Conservation (phyloP, 768 basidiomycete genomes). For the Pilatotrama ljubarskyi region DNA sequence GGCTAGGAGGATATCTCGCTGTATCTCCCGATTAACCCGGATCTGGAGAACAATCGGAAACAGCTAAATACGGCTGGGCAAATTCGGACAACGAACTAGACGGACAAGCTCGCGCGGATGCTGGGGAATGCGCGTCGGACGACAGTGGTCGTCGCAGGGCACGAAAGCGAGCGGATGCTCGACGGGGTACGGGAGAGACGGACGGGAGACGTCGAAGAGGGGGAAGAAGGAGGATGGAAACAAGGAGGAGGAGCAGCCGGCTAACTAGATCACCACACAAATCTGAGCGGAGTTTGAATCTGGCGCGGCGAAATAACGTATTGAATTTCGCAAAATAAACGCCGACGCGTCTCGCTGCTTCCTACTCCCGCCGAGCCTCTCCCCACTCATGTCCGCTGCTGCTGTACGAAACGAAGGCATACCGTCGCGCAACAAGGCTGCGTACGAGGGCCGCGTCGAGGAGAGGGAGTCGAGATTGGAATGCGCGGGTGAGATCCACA, state of each 20-base stretch:
- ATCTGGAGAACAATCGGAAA: conserved; percentile 39
- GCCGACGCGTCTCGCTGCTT: conserved; percentile 3
- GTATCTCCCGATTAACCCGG: conserved; percentile 72
- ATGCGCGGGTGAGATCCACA: conserved; percentile 28
- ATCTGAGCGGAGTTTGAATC: conserved; percentile 29
- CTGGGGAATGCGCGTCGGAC: not conserved
- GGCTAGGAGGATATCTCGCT: conserved; percentile 42
- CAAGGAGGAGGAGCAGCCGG: conserved; percentile 23
- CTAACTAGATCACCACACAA: conserved; percentile 27
- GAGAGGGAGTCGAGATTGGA: conserved; percentile 10
- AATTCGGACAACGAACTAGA: conserved; percentile 13
- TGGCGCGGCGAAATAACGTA: conserved; percentile 23
- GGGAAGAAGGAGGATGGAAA: conserved; percentile 23
- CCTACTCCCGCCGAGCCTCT: not conserved
- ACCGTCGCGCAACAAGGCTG: not conserved
- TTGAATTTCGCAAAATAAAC: conserved; percentile 17
- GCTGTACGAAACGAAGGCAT: not conserved
- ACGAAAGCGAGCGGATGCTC: conserved; percentile 1
- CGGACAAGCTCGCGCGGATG: conserved; percentile 1
- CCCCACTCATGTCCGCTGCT: not conserved
- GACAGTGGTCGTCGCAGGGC: conserved; percentile 5
- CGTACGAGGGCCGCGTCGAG: conserved; percentile 4
- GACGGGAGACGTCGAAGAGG: conserved; percentile 19
- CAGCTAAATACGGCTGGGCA: conserved; percentile 14
- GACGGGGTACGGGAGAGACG: not conserved